These are phyloP conservation scores for Suillus variegatus DNA, from an alignment of 768 basidiomycete genomes.

Conservation along the genomic window DNA sequence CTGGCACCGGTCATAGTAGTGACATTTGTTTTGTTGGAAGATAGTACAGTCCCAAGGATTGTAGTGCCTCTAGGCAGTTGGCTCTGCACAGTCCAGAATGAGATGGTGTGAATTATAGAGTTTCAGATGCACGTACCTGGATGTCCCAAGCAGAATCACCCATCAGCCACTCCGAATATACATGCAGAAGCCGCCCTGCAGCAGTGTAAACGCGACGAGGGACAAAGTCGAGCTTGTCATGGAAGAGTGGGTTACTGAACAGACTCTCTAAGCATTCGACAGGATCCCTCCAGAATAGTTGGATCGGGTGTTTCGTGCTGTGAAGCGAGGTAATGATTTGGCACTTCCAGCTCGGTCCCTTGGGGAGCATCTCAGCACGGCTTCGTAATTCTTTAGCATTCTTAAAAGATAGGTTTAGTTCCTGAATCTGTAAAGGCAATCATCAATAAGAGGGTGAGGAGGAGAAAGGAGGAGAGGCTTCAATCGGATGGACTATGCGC, in stretches of 20 bases:
- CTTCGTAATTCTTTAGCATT: slow-evolving; percentile 27
- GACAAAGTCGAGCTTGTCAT: slow-evolving; percentile 20
- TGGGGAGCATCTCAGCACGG: slow-evolving; percentile 21
- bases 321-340: slow-evolving; percentile 7
- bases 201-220: slow-evolving; percentile 12
- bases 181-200: slow-evolving; percentile 8
- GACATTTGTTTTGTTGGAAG: too few relatives aligned
- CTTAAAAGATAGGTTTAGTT: slow-evolving; percentile 19
- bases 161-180: slow-evolving; percentile 25
- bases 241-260: slow-evolving; percentile 22
- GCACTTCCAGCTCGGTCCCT: slow-evolving; percentile 24
- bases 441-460: too few relatives aligned
- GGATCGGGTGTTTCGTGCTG: slow-evolving; percentile 23
- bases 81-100: slow-evolving; percentile 13
- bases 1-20: too few relatives aligned
- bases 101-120: not conserved
- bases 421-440: not conserved
- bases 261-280: slow-evolving; percentile 25
- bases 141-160: slow-evolving; percentile 26
- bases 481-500: not conserved
- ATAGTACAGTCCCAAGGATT: too few relatives aligned
- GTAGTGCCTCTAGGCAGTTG: too few relatives aligned
- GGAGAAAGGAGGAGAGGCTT: not conserved
- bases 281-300: slow-evolving; percentile 27
- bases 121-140: slow-evolving; percentile 20